Conservation (phyloP, 176 grass and related monocot genomes). For the Poa pratensis region DNA sequence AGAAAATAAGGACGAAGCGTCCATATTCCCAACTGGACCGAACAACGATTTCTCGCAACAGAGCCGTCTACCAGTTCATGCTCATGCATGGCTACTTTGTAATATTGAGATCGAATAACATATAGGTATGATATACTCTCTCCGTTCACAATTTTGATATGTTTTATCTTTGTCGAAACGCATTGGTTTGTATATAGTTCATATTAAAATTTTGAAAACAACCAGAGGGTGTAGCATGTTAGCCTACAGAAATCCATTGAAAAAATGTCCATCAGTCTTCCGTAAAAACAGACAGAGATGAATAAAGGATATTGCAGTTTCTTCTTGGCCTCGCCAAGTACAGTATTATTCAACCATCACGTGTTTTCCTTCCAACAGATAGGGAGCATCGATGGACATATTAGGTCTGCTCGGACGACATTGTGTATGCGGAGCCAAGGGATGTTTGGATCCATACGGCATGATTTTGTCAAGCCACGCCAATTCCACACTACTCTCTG, state of each 20-base stretch:
- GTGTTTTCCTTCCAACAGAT: conserved; percentile 19
- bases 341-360: not conserved
- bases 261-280: not conserved
- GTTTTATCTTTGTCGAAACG: too few relatives aligned
- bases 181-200: too few relatives aligned
- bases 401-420: conserved; percentile 40
- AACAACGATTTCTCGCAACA: too few relatives aligned
- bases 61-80: too few relatives aligned
- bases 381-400: conserved; percentile 19
- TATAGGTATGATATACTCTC: too few relatives aligned
- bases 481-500: not conserved
- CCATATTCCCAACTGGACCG: too few relatives aligned
- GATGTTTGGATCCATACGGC: conserved; percentile 44
- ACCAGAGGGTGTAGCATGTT: not conserved
- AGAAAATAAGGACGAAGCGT: too few relatives aligned
- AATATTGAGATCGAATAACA: too few relatives aligned
- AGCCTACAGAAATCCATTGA: not conserved
- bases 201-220: too few relatives aligned
- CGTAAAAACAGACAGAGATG: not conserved
- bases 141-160: too few relatives aligned
- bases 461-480: conserved; percentile 17
- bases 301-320: not conserved
- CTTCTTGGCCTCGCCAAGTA: not conserved
- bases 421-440: conserved; percentile 22
- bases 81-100: too few relatives aligned